Evolutionary conservation across 306 rosid genomes (phyloP), one percentile per base, ranked within the genome.

Genomic region (Vicia sativa): DNA sequence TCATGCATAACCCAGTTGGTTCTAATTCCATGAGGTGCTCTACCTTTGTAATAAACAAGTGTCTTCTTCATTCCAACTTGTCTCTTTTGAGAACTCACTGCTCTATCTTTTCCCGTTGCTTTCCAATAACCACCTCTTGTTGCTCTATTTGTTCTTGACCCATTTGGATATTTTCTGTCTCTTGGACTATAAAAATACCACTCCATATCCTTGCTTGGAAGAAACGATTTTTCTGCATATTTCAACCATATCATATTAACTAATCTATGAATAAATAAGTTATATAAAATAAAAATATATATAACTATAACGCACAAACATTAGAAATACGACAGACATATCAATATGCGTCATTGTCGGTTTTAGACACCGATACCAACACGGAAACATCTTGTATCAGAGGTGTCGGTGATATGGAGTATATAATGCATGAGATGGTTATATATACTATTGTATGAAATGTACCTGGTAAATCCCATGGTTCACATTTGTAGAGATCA

Each of bases 1-100:
- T 92, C 98, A 54, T 92, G 98, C 98, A 92, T 92, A 62, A 92
- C 91, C 98, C 98, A 92, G 55, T 86, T 89, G 25, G 96, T 92
- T 82, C 98, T 84, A 16, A 84, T 65, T 12, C 98, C 98, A 83
- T 86, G 98, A 0, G 98, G 98, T 9, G 98, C 98, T 75, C 98
- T 83, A 3, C 98, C 98, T 77, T 66, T 84, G 59, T 92, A 92
- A 70, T 87, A 92, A 3, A 92, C 98, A 84, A 92, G 75, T 1
- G 98, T 92, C 80, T 92, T 92, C 88, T 92, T 92, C 96, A 89
- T 89, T 6, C 98, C 98, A 45, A 89, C 86, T 1, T 77, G 67
- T 1, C 58, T 81, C 68, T 83, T 78, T 26, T 84, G 92, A 45
- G 96, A 86, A 13, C 84, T 83, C 18, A 92, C 98, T 2, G 86